Conservation (phyloP, 1,139 yeast genomes). For the Saccharomyces hybrid region DNA sequence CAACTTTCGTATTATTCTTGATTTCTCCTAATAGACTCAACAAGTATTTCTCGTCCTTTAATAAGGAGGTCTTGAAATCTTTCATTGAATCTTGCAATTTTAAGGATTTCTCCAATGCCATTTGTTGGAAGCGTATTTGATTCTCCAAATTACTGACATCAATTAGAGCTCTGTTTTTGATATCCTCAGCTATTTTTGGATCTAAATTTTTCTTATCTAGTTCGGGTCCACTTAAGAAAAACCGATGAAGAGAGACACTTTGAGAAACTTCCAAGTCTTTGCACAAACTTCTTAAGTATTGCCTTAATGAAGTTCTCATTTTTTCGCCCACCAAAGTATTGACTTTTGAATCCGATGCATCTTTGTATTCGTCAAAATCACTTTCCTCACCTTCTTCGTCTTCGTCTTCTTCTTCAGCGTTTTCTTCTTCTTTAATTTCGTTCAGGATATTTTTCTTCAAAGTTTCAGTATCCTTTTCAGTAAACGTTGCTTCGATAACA, state of each 20-base stretch:
- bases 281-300: constrained; percentile 51
- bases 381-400: constrained; percentile 17
- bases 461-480: background rate
- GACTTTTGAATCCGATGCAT: constrained; percentile 19
- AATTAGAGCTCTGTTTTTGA: constrained; percentile 46
- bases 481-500: background rate
- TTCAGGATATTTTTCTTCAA: background rate
- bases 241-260: constrained; percentile 44
- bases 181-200: constrained; percentile 44
- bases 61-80: constrained; percentile 28
- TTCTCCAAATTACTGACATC: constrained; percentile 57
- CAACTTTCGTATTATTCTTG: constrained; percentile 6
- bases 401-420: constrained; percentile 15
- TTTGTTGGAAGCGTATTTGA: constrained; percentile 64
- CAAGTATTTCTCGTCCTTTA: constrained; percentile 31
- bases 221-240: constrained; percentile 35
- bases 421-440: constrained; percentile 1
- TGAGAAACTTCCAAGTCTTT: constrained; percentile 49
- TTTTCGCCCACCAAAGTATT: constrained; percentile 50
- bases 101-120: constrained; percentile 40
- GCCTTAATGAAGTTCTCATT: constrained; percentile 65
- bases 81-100: constrained; percentile 31
- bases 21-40: constrained; percentile 15
- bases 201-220: constrained; percentile 30
- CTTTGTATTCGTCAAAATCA: constrained; percentile 9